A percentile compares a stretch with the other conserved stretches of the same genome.
Evolutionary conservation across 208 protist species (phyloP).

Genomic region (Naegleria fowleri): DNA sequence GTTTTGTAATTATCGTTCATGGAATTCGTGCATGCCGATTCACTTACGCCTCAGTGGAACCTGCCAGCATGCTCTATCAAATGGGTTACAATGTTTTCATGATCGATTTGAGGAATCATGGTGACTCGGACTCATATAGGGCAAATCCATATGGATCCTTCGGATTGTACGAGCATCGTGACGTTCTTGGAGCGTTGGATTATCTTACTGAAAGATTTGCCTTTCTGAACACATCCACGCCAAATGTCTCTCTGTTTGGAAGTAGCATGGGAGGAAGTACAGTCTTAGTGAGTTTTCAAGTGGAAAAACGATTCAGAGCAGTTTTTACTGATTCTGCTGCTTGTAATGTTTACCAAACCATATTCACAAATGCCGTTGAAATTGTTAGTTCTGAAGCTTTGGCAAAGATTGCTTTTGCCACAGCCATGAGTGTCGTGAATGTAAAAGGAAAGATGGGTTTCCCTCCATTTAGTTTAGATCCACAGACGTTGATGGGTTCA

Average conservation of each 20-base stretch:
- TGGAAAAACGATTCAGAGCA: not conserved
- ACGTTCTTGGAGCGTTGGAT: conserved; percentile 11
- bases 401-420: not conserved
- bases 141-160: not conserved
- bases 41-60: not conserved
- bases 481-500: not conserved
- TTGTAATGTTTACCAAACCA: not conserved
- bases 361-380: not conserved
- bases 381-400: not conserved
- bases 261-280: not conserved
- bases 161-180: not conserved
- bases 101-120: conserved; percentile 17
- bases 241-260: not conserved
- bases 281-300: not conserved
- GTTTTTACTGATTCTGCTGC: not conserved
- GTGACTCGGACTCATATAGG: not conserved
- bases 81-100: not conserved
- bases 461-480: not conserved
- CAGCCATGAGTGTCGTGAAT: not conserved
- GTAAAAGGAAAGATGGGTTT: not conserved
- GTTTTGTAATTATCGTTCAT: not conserved
- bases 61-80: not conserved
- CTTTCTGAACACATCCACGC: not conserved
- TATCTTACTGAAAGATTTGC: not conserved
- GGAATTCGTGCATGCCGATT: not conserved